phyloP scores from a whole-genome alignment of 495 filamentous ascomycete species.

The Parathielavia appendiculata region DNA sequence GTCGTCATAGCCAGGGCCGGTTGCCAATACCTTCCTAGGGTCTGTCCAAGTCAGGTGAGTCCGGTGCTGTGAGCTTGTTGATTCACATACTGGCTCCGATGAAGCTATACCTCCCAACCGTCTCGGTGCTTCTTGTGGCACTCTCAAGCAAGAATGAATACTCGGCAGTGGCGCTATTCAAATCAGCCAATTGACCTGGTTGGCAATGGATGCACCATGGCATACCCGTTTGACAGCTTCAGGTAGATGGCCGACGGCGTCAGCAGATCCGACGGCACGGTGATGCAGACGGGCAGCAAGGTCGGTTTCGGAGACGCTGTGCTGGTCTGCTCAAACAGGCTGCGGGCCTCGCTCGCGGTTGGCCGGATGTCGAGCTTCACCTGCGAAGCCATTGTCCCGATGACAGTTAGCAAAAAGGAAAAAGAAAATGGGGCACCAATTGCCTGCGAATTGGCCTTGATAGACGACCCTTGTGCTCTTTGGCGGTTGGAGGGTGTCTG shows the following conservation, averaged over 20 bases:
- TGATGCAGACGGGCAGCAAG: constrained; percentile 76
- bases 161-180: constrained; percentile 58
- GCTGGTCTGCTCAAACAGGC: constrained; percentile 27
- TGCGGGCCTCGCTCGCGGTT: constrained; percentile 23
- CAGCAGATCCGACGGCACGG: constrained; percentile 83
- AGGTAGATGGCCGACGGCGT: constrained; percentile 90
- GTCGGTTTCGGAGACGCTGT: constrained; percentile 49
- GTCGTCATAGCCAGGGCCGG: constrained; percentile 79
- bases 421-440: not conserved
- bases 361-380: constrained; percentile 30
- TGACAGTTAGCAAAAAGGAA: not conserved
- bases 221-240: constrained; percentile 55
- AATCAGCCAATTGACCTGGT: constrained; percentile 13
- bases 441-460: not conserved
- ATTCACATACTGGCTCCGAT: constrained; percentile 63
- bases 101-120: constrained; percentile 89
- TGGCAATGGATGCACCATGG: not conserved
- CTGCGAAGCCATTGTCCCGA: constrained; percentile 18
- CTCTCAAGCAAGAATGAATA: constrained; percentile 90
- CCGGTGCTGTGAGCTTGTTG: not conserved
- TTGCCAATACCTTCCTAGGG: constrained; percentile 79
- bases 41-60: constrained; percentile 19
- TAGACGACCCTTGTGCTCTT: constrained; percentile 1
- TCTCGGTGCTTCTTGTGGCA: constrained; percentile 87
- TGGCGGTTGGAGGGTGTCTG: not conserved